These are phyloP conservation scores for Stropharia rugosoannulata DNA, from an alignment of 768 basidiomycete species.

Conservation along the genomic window DNA sequence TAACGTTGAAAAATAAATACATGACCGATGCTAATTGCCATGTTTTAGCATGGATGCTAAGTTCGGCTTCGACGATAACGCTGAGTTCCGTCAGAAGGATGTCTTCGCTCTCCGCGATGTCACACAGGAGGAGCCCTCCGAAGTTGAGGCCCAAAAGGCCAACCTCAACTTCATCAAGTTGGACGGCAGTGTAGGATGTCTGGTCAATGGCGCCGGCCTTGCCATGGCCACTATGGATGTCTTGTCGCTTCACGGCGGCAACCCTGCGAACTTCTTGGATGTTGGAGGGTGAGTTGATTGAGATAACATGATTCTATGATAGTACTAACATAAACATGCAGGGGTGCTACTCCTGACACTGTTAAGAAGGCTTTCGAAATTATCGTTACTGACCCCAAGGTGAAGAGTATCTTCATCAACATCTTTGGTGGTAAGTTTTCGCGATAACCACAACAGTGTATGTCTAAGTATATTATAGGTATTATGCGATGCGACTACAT, in stretches of 20 bases:
- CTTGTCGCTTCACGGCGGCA: conserved; percentile 91
- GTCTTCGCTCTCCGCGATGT: conserved; percentile 87
- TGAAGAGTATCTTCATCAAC: conserved; percentile 99
- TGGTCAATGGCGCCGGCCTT: conserved; percentile 97
- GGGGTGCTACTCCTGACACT: conserved; percentile 97
- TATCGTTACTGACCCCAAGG: conserved; percentile 83
- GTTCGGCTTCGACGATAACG: conserved; percentile 99
- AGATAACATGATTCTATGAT: not conserved
- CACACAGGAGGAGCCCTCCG: conserved; percentile 94
- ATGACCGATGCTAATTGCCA: conserved; percentile 7
- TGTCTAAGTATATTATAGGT: conserved; percentile 34
- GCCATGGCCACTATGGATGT: conserved; percentile 99
- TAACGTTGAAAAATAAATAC: not conserved
- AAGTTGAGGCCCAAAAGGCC: conserved; percentile 96
- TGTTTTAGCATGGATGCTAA: conserved; percentile 94
- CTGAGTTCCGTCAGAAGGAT: conserved; percentile 95
- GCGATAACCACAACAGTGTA: not conserved
- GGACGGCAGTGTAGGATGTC: conserved; percentile 94
- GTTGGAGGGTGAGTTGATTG: conserved; percentile 76
- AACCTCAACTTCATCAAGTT: conserved; percentile 99
- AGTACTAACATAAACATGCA: conserved; percentile 25
- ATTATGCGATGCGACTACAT: conserved; percentile 99
- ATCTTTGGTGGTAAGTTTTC: conserved; percentile 76
- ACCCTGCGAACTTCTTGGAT: conserved; percentile 98
- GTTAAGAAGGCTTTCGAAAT: conserved; percentile 99